These are phyloP conservation scores for Mycogone perniciosa DNA, from an alignment of 2,329 filamentous ascomycete genomes.

Conservation along the genomic window DNA sequence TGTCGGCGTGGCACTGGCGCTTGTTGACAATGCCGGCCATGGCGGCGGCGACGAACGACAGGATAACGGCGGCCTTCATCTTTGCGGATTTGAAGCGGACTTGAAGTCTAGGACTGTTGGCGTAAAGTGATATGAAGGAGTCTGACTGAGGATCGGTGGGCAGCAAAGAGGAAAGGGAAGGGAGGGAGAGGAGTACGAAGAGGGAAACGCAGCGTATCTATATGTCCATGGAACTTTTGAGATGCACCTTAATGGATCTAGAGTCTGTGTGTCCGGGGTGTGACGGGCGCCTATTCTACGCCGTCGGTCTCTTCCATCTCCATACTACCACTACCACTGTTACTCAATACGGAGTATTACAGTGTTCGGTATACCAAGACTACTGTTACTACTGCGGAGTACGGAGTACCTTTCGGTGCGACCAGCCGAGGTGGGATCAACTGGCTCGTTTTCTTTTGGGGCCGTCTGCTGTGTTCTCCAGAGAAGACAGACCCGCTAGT, in stretches of 20 bases:
- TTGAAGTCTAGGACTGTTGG: not conserved
- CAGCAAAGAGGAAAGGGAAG: not conserved
- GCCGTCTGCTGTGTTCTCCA: not conserved
- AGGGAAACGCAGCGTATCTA: not conserved
- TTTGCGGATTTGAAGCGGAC: constrained; percentile 17
- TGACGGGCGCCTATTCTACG: too few relatives aligned
- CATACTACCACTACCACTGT: too few relatives aligned
- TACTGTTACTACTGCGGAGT: not conserved
- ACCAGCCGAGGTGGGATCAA: constrained; percentile 7
- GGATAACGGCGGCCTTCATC: constrained; percentile 36
- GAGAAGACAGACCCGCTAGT: not conserved
- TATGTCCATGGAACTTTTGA: not conserved
- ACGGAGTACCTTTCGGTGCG: constrained; percentile 1
- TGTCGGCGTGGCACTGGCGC: constrained; percentile 36
- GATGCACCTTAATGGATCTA: not conserved
- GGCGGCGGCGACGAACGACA: constrained; percentile 32
- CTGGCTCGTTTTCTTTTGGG: not conserved
- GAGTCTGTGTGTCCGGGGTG: too few relatives aligned
- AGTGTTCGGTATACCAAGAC: too few relatives aligned
- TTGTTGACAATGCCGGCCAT: constrained; percentile 30
- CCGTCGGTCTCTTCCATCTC: too few relatives aligned
- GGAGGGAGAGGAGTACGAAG: not conserved
- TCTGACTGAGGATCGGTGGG: not conserved
- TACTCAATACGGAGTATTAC: too few relatives aligned
- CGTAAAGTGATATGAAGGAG: not conserved